A percentile compares a stretch with the other conserved stretches of the same genome.
Evolutionary conservation across 345 rosid genomes (phyloP).

Genomic region (Rubroshorea leprosula): DNA sequence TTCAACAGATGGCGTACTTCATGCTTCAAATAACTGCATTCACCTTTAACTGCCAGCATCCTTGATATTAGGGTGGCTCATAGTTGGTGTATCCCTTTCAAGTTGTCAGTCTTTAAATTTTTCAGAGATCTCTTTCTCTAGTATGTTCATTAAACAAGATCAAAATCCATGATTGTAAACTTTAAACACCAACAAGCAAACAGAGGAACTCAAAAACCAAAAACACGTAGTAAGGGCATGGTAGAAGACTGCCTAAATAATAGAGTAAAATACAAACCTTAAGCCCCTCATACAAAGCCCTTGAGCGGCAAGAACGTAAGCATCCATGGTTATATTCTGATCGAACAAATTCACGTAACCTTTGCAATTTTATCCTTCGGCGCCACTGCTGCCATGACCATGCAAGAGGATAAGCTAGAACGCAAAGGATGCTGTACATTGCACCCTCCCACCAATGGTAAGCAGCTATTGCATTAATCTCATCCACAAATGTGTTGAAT

Average conservation of each 20-base stretch:
- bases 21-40: no score
- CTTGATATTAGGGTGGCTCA: no score
- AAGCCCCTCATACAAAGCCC: constrained; percentile 98
- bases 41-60: no score
- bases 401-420: constrained; percentile 80
- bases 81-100: no score
- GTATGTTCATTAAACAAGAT: no score
- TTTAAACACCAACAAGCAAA: no score
- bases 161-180: no score
- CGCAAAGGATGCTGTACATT: constrained; percentile 67
- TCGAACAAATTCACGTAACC: constrained; percentile 90
- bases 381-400: constrained; percentile 99
- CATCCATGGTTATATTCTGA: constrained; percentile 99
- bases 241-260: neutral
- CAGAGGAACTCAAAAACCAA: neutral
- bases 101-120: no score
- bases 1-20: no score
- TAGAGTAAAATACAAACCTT: constrained; percentile 52
- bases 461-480: constrained; percentile 87
- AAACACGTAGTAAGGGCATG: neutral
- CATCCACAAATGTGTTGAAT: constrained; percentile 90
- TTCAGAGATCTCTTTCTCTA: no score
- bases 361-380: constrained; percentile 74
- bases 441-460: constrained; percentile 99
- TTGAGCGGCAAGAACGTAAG: constrained; percentile 95